Percentiles rank a stretch among this genome's conserved stretches.
These are phyloP conservation scores for Triticum aestivum DNA, from an alignment of 176 grass and related monocot species.

Conservation along the genomic window DNA sequence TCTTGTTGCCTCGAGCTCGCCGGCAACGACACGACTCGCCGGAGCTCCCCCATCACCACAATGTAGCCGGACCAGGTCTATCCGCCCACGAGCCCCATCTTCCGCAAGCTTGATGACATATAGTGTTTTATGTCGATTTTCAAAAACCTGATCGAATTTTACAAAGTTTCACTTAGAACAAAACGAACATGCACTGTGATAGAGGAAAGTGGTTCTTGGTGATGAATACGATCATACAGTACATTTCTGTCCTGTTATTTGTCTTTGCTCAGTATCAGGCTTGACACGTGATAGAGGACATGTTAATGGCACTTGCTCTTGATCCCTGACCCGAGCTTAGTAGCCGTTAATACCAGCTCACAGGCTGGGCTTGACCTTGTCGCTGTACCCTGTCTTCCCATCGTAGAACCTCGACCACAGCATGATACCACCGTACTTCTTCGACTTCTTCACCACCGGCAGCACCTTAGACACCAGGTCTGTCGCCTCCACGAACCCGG, in stretches of 20 bases:
- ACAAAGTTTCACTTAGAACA: neutral
- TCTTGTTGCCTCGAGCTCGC: neutral
- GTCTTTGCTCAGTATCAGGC: neutral
- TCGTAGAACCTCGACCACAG: conserved; percentile 76
- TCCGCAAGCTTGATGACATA: neutral
- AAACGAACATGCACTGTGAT: neutral
- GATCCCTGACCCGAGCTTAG: neutral
- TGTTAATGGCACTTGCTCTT: neutral
- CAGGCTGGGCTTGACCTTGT: conserved; percentile 43
- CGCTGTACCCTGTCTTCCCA: conserved; percentile 49
- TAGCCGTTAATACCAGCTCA: neutral
- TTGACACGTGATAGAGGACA: neutral
- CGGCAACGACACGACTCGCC: neutral
- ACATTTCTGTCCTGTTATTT: neutral
- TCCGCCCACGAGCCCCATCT: neutral
- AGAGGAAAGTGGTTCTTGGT: no score
- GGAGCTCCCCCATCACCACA: neutral
- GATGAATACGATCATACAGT: no score
- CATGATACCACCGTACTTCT: conserved; percentile 73
- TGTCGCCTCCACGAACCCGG: conserved; percentile 49
- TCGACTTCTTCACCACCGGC: conserved; percentile 43
- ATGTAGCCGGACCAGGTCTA: no score
- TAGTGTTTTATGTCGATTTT: neutral
- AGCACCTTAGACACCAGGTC: conserved; percentile 52
- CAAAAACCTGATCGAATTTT: neutral